Base-by-base conservation (phyloP, 1,284 basidiomycete species). In the Marasmius oreades region DNA sequence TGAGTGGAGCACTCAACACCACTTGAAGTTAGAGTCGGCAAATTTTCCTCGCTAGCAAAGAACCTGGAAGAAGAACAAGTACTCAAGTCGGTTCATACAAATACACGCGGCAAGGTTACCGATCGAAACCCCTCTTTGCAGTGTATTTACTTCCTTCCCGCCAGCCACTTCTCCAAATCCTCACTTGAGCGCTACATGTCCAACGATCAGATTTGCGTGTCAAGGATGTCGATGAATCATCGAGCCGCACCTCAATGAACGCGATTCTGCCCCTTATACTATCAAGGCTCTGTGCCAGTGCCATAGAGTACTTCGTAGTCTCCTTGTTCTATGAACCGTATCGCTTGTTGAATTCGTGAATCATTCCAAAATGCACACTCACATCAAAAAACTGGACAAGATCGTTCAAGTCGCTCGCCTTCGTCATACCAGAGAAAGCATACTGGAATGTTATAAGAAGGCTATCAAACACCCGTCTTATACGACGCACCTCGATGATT, bases 351-450 rank as follows among this genome's bases (percentile, higher is more conserved):
- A 64, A 31, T 51, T 36, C 56, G 51, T 47, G 3, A 12, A 34
- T 0, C 20, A 44, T 39, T 46, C 28, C 44, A 44, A 34, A 44
- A 48, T 31, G 54, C 10, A 31, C 4, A 31, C 72, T 53, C 63
- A 81, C 83, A 77, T 84, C 79, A 72, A 89, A 90, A 77, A 91
- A 95, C 3, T 70, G 76, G 52, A 84, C 81, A 22, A 86, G 79
- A 6, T 77, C 77, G 51, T 84, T 71, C 24, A 84, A 80, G 72
- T 97, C 95, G 62, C 85, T 72, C 62, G 87, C 75, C 18, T 80
- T 83, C 18, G 86, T 83, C 59, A 97, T 77, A 39, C 73, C 71
- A 28, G 73, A 72, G 70, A 93, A 84, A 6, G 85, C 76, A 55
- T 75, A 73, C 84, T 87, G 44, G 5, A 22, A 58, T n/a, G n/a